These are phyloP conservation scores for Butyriboletus appendiculatus DNA, from an alignment of 1,284 basidiomycete species.

Conservation along the genomic window DNA sequence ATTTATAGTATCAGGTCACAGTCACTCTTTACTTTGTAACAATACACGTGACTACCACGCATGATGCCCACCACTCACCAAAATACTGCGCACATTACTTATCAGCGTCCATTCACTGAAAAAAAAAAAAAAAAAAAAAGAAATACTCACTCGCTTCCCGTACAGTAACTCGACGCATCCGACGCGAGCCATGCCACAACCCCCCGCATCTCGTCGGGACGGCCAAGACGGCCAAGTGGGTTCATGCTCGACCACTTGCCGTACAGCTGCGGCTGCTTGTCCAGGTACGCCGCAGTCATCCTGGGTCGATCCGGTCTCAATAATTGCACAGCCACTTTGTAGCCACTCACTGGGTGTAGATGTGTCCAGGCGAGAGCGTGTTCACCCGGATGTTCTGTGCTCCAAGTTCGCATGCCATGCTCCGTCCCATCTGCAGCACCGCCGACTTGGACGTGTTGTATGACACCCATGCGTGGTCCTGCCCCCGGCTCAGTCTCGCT, in stretches of 20 bases:
- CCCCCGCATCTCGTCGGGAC: conserved; percentile 78
- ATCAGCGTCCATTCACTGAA: too few species aligned
- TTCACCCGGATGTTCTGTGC: conserved; percentile 72
- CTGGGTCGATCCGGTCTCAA: conserved; percentile 35
- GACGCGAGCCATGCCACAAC: conserved; percentile 80
- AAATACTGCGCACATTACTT: conserved; percentile 47
- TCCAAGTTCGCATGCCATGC: conserved; percentile 84
- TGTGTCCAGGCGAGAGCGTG: conserved; percentile 74
- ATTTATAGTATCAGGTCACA: conserved; percentile 18
- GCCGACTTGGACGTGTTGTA: conserved; percentile 85
- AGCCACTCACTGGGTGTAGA: conserved; percentile 62
- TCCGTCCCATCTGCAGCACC: conserved; percentile 80
- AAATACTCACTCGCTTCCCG: conserved; percentile 62
- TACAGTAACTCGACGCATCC: conserved; percentile 75
- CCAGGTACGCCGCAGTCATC: conserved; percentile 79
- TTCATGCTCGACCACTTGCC: conserved; percentile 76
- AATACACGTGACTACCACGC: conserved; percentile 50
- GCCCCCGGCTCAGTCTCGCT: conserved; percentile 8
- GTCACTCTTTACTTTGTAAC: conserved; percentile 1
- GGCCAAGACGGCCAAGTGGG: conserved; percentile 74
- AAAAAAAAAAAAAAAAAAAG: too few species aligned
- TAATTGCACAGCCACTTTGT: neutral
- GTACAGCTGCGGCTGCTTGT: conserved; percentile 66
- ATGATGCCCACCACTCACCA: conserved; percentile 72
- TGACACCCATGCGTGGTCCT: conserved; percentile 76